Evolutionary conservation across 352 stramenopile species (phyloP).

Genomic region (Pythium pyrilobum): DNA sequence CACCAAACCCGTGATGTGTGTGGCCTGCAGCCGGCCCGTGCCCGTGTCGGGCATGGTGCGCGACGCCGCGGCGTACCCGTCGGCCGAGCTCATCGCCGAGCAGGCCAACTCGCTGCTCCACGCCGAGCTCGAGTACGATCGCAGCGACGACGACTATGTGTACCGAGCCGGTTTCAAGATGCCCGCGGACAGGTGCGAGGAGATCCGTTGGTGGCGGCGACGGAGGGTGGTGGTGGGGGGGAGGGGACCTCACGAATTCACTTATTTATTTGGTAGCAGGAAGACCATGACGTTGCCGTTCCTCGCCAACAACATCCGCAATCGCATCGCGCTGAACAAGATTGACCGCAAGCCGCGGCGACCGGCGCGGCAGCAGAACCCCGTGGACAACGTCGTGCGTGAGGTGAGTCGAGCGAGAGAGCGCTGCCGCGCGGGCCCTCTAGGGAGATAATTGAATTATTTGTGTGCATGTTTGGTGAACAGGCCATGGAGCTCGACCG

Average conservation of each 20-base stretch:
- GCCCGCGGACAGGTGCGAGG: conserved; percentile 58
- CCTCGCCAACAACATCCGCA: conserved; percentile 56
- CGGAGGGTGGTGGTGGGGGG: neutral
- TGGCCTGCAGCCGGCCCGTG: conserved; percentile 73
- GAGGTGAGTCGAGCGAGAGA: conserved; percentile 43
- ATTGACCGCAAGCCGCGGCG: conserved; percentile 57
- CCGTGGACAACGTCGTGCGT: conserved; percentile 61
- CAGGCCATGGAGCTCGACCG: conserved; percentile 73
- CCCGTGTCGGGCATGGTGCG: conserved; percentile 50
- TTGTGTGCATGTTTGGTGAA: neutral
- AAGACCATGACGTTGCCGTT: conserved; percentile 75
- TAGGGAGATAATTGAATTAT: neutral
- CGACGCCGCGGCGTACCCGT: conserved; percentile 44
- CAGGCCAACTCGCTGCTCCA: conserved; percentile 20
- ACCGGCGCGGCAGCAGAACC: conserved; percentile 38
- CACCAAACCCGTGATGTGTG: conserved; percentile 79
- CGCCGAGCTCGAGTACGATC: conserved; percentile 43
- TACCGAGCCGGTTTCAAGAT: conserved; percentile 82
- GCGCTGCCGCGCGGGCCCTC: too few relatives aligned
- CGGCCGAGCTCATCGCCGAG: conserved; percentile 30
- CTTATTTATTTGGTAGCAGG: conserved; percentile 18
- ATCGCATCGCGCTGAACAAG: conserved; percentile 67
- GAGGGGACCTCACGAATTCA: neutral
- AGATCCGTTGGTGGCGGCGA: neutral
- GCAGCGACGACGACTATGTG: conserved; percentile 69